Conservation (phyloP, 768 basidiomycete species). For the Suillus sp. region DNA sequence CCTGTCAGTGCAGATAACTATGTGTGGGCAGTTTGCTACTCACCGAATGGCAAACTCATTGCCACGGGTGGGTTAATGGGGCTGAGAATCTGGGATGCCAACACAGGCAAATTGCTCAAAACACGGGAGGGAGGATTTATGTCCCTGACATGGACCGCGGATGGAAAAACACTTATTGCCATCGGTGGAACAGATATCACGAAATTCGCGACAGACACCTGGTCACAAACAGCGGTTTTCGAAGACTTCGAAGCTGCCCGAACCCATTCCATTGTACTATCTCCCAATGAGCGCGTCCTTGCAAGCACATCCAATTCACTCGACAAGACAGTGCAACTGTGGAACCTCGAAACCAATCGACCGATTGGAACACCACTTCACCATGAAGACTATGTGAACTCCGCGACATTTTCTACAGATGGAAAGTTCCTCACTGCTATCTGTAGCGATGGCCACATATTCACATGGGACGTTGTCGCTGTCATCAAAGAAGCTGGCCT, state of each 20-base stretch:
- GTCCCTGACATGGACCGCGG: not conserved
- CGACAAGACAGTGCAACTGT: not conserved
- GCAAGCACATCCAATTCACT: not conserved
- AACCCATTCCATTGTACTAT: too few relatives aligned
- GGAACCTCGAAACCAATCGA: not conserved
- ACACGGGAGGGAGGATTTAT: not conserved
- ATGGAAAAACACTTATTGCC: not conserved
- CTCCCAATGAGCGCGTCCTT: not conserved
- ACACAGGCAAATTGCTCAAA: not conserved
- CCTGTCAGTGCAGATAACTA: not conserved
- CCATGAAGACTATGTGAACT: not conserved
- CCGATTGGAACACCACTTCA: not conserved
- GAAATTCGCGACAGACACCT: too few relatives aligned
- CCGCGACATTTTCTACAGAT: not conserved
- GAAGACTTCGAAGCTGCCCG: too few relatives aligned
- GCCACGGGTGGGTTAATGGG: not conserved
- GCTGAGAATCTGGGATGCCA: not conserved
- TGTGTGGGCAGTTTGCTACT: not conserved
- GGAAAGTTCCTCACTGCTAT: not conserved
- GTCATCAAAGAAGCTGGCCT: not conserved
- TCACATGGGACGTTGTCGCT: not conserved
- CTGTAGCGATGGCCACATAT: not conserved
- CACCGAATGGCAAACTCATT: not conserved
- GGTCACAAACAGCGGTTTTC: too few relatives aligned
- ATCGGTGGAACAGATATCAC: too few relatives aligned